Evolutionary conservation across 2,329 filamentous ascomycete species (phyloP).

Genomic region (Phialophora chinensis): DNA sequence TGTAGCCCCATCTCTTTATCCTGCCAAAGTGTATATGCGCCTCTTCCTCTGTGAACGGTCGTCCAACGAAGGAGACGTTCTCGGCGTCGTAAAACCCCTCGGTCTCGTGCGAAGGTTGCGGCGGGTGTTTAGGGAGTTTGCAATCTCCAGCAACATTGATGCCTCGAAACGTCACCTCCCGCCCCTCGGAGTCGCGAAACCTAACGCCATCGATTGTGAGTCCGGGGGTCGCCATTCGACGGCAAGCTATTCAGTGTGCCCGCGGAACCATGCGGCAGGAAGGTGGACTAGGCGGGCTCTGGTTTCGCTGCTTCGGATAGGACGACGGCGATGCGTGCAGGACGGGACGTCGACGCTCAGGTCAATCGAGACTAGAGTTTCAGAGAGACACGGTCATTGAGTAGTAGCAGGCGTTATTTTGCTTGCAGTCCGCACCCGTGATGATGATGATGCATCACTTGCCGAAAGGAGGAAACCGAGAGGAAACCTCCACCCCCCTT

Average conservation of each 20-base stretch:
- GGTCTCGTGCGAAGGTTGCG: conserved; percentile 77
- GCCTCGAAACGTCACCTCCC: conserved; percentile 86
- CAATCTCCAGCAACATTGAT: conserved; percentile 93
- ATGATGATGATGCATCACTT: conserved; percentile 7
- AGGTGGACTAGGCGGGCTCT: neutral
- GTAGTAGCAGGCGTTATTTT: neutral
- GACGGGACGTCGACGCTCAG: neutral
- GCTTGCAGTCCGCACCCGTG: neutral
- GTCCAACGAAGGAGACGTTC: conserved; percentile 82
- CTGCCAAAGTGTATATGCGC: conserved; percentile 85
- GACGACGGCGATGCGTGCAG: neutral
- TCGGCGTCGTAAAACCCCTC: conserved; percentile 92
- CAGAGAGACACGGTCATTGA: neutral
- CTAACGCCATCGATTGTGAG: conserved; percentile 83
- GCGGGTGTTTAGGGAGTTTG: conserved; percentile 82
- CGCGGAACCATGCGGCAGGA: conserved; percentile 28
- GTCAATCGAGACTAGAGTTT: neutral
- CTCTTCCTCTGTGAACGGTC: conserved; percentile 83
- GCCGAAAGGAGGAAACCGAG: neutral
- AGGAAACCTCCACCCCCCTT: neutral
- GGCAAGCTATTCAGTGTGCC: neutral
- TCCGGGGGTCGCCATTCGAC: conserved; percentile 73
- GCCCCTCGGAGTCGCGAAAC: conserved; percentile 80
- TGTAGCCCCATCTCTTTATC: conserved; percentile 88
- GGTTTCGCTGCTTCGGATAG: neutral